Base-by-base conservation (phyloP, 1,284 basidiomycete genomes). In the Bjerkandera adusta region DNA sequence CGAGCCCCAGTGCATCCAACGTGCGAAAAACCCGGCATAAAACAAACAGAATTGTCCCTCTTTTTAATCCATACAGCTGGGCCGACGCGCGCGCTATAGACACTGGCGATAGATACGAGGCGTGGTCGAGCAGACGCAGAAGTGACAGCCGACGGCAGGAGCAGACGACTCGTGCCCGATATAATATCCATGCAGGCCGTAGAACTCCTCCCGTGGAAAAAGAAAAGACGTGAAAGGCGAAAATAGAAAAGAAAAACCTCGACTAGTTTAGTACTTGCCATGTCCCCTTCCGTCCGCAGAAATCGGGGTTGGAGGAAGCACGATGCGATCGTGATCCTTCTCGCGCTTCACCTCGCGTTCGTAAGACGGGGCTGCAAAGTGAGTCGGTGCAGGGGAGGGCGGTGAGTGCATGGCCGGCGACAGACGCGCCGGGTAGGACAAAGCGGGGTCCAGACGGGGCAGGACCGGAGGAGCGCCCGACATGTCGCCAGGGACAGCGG, bases 321-420 rank as follows among this genome's bases (percentile, higher is more conserved):
- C 52, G 45, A 51, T 47, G 39, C 57, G 54, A 15, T 64, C 60
- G 33, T 54, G 57, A 26, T 64, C 60, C 46, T 64, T 64, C 33
- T 68, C 64, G 8, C 63, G 60, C 16, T 49, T 53, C 38, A 56
- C 62, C 32, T 81, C 79, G 42, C 81, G 74, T 54, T 83, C 81
- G 58, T 75, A 82, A 1, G 78, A 81, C 30, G 78, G 57, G 16
- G 54, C 41, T 5, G 62, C 57, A 32, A 64, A 49, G 45, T 57
- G 53, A 24, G 57, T 68, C 1, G 72, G 65, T 5, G 66, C 66
- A 1, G 75, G 67, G 12, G 70, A 70, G 34, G 68, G 62, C 12
- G 72, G 63, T 2, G 72, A 67, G 25, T 38, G 34, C 35, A 68
- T 55, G 57, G 68, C 62, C 22, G 70, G 69, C 18, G 71, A 70